Evolutionary conservation across 176 grass and related monocot genomes (phyloP).

Genomic region (Puccinellia tenuiflora): DNA sequence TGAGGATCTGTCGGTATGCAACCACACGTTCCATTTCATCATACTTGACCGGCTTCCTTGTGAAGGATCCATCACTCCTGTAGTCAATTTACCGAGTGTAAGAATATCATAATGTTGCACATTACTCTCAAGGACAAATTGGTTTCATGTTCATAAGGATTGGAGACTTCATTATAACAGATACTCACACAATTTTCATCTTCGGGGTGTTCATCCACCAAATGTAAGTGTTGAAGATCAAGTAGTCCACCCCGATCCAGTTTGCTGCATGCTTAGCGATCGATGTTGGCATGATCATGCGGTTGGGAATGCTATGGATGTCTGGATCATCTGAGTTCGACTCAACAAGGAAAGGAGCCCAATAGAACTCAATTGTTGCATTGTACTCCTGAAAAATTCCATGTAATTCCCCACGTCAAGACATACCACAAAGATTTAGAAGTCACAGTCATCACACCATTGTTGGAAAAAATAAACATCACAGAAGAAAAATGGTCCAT

Average conservation of each 20-base stretch:
- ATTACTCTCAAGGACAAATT: neutral
- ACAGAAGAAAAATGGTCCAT: neutral
- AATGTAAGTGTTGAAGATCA: constrained; percentile 81
- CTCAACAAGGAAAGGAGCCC: constrained; percentile 77
- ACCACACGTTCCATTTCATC: constrained; percentile 54
- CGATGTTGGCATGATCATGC: constrained; percentile 54
- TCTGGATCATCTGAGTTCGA: constrained; percentile 79
- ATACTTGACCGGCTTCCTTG: constrained; percentile 51
- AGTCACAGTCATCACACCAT: neutral
- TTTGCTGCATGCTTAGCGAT: constrained; percentile 53
- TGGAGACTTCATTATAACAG: neutral
- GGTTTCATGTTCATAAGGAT: neutral
- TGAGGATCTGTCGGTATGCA: constrained; percentile 60
- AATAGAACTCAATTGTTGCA: constrained; percentile 78
- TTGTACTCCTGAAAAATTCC: constrained; percentile 62
- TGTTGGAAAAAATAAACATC: neutral
- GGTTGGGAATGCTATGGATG: constrained; percentile 57
- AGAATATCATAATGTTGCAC: neutral
- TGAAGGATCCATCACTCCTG: constrained; percentile 57
- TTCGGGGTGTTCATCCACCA: constrained; percentile 80
- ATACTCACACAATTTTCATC: constrained; percentile 70
- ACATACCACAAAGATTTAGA: constrained; percentile 1
- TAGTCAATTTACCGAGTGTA: constrained; percentile 13
- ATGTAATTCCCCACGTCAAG: neutral
- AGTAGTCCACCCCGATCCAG: constrained; percentile 63